Evolutionary conservation across 306 rosid species (phyloP), one percentile per base, ranked within the genome.

Genomic region (Malus sieversii): DNA sequence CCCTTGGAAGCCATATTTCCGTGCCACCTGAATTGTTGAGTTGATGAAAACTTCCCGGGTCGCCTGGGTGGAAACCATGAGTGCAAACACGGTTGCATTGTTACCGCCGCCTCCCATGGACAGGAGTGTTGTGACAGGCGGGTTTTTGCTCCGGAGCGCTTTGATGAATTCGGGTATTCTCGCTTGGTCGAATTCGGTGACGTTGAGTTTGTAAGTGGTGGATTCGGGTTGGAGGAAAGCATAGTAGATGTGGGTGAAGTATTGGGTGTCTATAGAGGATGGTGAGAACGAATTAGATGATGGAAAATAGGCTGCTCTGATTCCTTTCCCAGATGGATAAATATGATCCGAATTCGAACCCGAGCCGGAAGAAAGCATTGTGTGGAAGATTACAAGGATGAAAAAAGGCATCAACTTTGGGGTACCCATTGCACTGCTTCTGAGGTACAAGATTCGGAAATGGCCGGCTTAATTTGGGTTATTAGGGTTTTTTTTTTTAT

Each of bases 281-380:
- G 92, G 75, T 1, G 90, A 72, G 72, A 87, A 64, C 0, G 79
- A 73, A 68, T 42, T 40, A 14, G 62, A 87, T 0, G 96, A 76
- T 45, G 91, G 93, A 90, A 92, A 94, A 65, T 94, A 94, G 2
- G 92, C 98, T 15, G 90, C 91, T 80, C 86, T 87, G 46, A 94
- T 83, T 22, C 76, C 77, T 1, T 29, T 58, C 1, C 4, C 25
- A 13, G 68, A 25, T 10, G 69, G 70, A 23, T 8, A 6, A 13
- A n/a, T 32, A 22, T 2, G 68, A 46, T 63, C n/a, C 14, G 35
- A 48, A 48, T 48, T 48, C 20, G 55, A 48, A 48, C 20, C 44
- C 16, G 27, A 30, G 19, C 27, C 5, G 18, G 3, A 63, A 48
- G 55, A 48, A 15, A 63, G 42, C 20, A 8, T 40, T 40, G 59